Base-by-base conservation (phyloP, 2,329 filamentous ascomycete genomes). In the Arachnomyces sp. region DNA sequence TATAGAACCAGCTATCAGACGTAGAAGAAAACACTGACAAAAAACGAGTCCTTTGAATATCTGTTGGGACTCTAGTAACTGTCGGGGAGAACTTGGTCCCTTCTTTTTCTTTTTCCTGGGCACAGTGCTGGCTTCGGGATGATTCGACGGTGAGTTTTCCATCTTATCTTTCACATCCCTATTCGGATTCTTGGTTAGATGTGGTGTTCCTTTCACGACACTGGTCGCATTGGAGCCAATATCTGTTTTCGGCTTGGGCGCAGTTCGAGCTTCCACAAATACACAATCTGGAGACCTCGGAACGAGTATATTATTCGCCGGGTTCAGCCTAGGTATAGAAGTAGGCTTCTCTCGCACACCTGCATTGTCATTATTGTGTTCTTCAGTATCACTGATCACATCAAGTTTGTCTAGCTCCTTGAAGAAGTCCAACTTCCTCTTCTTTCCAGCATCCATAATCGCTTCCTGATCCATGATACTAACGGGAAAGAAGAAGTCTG, bases 31-130 rank as follows among this genome's bases (percentile, higher is more conserved):
- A 4, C 4, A 55, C 66, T 43, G 38, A 69, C 66, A 85, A 48
- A 87, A 82, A 0, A 65, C 59, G n/a, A 84, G 59, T 0, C 65
- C 72, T 33, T 66, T 71, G 55, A 88, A 81, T 4, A 85, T 70
- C 48, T 75, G 72, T 41, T 75, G 61, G 1, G 60, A 56, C 44
- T 77, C 72, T 0, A 77, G 72, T 25, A 25, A 1, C 74, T 64
- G 14, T 69, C 45, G 36, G 69, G 71, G 15, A 72, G 43, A 2
- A 32, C 14, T n/a, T 57, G 44, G 5, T 31, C 66, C 52, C 39
- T 65, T 59, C 50, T 53, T 32, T 50, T 56, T 45, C 51, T 52
- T 48, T 33, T 45, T 45, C 38, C 39, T 44, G 2, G 21, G 9
- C 13, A 30, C 28, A 3, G 28, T 17, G 3, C 21, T 15, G 17